These are phyloP conservation scores for Arabis hirsuta DNA, from an alignment of 345 rosid genomes.

Conservation along the genomic window DNA sequence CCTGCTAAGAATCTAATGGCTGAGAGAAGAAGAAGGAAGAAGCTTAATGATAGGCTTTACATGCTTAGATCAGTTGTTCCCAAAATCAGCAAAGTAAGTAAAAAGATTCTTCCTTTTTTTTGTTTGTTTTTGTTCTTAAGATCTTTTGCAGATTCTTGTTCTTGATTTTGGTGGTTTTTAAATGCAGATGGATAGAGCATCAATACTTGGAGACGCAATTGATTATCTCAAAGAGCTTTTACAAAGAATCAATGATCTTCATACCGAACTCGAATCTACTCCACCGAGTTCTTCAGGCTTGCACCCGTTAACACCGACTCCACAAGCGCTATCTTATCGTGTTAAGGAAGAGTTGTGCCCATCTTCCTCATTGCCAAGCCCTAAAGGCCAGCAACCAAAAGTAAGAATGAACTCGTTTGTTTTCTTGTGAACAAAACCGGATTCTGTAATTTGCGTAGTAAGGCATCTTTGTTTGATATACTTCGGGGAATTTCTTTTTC, in stretches of 20 bases:
- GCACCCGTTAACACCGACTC: constrained; percentile 83
- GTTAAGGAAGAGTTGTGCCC: constrained; percentile 85
- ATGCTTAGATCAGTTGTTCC: constrained; percentile 99
- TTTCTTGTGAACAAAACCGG: not conserved
- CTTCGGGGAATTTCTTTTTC: not conserved
- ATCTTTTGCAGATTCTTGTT: not conserved
- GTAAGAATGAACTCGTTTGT: constrained; percentile 45
- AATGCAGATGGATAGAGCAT: constrained; percentile 94
- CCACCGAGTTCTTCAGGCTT: constrained; percentile 64
- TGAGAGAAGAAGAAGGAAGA: constrained; percentile 94
- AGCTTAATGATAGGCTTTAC: constrained; percentile 93
- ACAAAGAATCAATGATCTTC: constrained; percentile 92
- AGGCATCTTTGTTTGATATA: constrained; percentile 5
- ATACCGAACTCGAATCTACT: constrained; percentile 77
- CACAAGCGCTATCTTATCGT: constrained; percentile 65
- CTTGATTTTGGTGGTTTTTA: not conserved
- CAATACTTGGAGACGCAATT: constrained; percentile 93
- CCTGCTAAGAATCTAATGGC: constrained; percentile 98
- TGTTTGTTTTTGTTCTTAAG: not conserved
- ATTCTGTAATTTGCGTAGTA: constrained; percentile 1
- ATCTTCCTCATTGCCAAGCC: constrained; percentile 72
- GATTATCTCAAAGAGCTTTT: constrained; percentile 93
- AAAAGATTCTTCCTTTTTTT: constrained; percentile 12
- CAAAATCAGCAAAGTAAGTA: constrained; percentile 86
- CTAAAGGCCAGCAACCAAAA: constrained; percentile 81